phyloP scores from a whole-genome alignment of 164 flowering plant genomes.

The Annona cherimola region DNA sequence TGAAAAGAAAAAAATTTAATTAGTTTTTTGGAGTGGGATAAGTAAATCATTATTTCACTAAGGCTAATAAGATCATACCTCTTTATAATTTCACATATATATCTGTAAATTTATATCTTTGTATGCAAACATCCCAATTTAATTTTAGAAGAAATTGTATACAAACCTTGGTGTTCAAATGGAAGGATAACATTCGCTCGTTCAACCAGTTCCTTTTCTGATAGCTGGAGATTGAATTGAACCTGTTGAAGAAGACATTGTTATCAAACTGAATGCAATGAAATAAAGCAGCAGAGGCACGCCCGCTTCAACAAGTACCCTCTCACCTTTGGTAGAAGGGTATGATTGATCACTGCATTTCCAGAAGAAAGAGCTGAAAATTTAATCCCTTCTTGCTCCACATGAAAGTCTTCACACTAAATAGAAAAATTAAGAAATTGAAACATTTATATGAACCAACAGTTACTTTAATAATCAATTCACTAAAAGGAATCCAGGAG shows the following conservation, averaged over 20 bases:
- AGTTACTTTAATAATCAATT: neutral
- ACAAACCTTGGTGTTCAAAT: conserved; percentile 94
- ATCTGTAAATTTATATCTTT: too few species aligned
- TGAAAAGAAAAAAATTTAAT: too few species aligned
- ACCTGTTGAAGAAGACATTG: conserved; percentile 40
- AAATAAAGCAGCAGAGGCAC: neutral
- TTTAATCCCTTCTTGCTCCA: conserved; percentile 54
- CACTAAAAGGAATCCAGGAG: neutral
- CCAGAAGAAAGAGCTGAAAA: conserved; percentile 45
- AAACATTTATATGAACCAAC: conserved; percentile 5
- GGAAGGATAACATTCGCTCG: conserved; percentile 89
- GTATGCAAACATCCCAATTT: neutral
- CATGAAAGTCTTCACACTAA: conserved; percentile 57
- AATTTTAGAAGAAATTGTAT: neutral
- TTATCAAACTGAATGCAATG: neutral
- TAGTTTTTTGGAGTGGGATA: too few species aligned
- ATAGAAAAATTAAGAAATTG: conserved; percentile 9
- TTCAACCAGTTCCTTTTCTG: conserved; percentile 77
- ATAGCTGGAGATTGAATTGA: conserved; percentile 76
- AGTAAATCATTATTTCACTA: too few species aligned
- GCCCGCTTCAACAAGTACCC: neutral
- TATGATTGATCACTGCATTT: conserved; percentile 32
- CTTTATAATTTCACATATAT: too few species aligned
- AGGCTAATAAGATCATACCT: too few species aligned
- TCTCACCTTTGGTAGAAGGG: neutral